Conservation (phyloP, 176 grass and related monocot genomes). For the Carex myosuroides region DNA sequence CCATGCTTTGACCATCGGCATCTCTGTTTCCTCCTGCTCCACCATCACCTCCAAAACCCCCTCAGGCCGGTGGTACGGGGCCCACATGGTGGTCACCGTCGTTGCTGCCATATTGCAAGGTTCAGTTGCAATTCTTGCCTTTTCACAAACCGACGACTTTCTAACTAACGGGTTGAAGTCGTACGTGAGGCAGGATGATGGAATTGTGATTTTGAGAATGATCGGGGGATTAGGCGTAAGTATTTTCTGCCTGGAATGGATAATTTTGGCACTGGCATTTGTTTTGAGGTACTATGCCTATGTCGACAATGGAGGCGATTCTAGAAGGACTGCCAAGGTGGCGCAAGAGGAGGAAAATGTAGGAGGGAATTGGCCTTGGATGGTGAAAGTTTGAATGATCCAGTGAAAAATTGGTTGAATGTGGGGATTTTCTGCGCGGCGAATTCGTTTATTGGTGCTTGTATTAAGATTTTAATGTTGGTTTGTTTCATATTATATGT, state of each 20-base stretch:
- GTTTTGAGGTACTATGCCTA: conserved; percentile 74
- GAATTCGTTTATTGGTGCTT: conserved; percentile 12
- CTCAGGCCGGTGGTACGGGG: conserved; percentile 55
- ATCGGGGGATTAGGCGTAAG: conserved; percentile 74
- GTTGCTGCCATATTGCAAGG: conserved; percentile 88
- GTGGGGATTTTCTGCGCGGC: not conserved
- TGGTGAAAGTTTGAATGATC: conserved; percentile 55
- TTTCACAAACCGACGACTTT: conserved; percentile 67
- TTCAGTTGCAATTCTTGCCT: conserved; percentile 66
- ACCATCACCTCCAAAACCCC: conserved; percentile 51
- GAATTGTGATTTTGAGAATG: conserved; percentile 86
- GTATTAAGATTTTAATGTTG: not conserved
- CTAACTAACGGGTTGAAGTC: conserved; percentile 50
- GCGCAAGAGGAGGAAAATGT: conserved; percentile 48
- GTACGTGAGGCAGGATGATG: conserved; percentile 85
- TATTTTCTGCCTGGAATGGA: conserved; percentile 96
- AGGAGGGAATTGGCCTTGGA: conserved; percentile 58
- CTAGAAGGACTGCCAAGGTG: conserved; percentile 66
- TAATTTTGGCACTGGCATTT: conserved; percentile 80
- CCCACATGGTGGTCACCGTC: conserved; percentile 67
- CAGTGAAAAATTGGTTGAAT: not conserved
- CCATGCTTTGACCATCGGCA: conserved; percentile 66
- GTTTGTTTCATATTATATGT: not conserved
- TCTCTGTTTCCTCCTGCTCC: conserved; percentile 71
- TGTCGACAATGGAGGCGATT: conserved; percentile 46